phyloP scores from a whole-genome alignment of 352 stramenopile species.

The Phytophthora pluvialis region DNA sequence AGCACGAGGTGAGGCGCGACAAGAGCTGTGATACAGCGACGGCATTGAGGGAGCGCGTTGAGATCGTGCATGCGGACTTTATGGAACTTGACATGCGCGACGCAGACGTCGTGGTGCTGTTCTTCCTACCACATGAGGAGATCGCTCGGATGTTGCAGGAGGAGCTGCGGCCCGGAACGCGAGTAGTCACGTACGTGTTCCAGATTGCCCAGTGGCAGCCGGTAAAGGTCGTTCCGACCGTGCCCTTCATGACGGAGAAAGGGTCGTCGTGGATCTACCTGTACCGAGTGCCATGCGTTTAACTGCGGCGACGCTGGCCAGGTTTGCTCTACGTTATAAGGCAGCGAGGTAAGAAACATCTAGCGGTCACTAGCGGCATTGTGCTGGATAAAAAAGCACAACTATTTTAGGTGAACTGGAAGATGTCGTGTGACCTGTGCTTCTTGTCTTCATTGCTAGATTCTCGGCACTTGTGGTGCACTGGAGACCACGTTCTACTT shows the following conservation, averaged over 20 bases:
- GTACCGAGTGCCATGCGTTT: conserved; percentile 44
- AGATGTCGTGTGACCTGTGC: not conserved
- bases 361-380: not conserved
- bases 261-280: conserved; percentile 54
- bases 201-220: conserved; percentile 62
- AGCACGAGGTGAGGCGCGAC: conserved; percentile 1
- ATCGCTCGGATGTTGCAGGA: conserved; percentile 41
- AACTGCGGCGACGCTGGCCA: not conserved
- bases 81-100: conserved; percentile 47
- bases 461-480: not conserved
- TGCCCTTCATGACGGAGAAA: conserved; percentile 69
- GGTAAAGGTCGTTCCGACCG: conserved; percentile 43
- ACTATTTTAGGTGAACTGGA: conserved; percentile 24
- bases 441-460: conserved; percentile 18
- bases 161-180: conserved; percentile 49
- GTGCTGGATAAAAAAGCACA: conserved; percentile 24
- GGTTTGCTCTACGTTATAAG: conserved; percentile 1
- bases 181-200: conserved; percentile 77
- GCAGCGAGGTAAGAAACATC: conserved; percentile 7
- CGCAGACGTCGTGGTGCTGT: conserved; percentile 63
- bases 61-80: conserved; percentile 65
- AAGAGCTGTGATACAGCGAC: conserved; percentile 1
- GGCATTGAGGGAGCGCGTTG: conserved; percentile 26
- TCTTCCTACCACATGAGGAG: conserved; percentile 68
- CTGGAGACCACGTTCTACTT: not conserved